Evolutionary conservation across 805 yeast species (phyloP).

Genomic region (Suhomyces pyralidae): DNA sequence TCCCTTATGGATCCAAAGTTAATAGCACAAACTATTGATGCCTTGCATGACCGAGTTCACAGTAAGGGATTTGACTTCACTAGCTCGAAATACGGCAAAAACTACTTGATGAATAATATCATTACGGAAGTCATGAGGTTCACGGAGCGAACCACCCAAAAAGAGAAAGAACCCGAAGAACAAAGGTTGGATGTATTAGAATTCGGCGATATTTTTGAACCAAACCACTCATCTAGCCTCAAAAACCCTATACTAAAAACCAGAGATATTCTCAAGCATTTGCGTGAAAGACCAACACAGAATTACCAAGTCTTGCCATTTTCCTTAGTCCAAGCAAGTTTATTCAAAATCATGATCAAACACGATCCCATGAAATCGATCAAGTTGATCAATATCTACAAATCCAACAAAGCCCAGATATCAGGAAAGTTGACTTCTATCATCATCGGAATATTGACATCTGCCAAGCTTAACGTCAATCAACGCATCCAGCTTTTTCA

Average conservation of each 20-base stretch:
- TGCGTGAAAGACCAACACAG: constrained; percentile 6
- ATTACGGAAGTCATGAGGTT: constrained; percentile 19
- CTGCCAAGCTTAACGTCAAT: constrained; percentile 12
- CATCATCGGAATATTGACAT: constrained; percentile 27
- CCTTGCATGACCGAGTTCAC: constrained; percentile 7
- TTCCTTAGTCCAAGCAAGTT: constrained; percentile 11
- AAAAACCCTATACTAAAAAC: constrained; percentile 14
- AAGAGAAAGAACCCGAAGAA: neutral
- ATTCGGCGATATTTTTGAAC: neutral
- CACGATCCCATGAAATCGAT: constrained; percentile 26
- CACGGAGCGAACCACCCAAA: constrained; percentile 7
- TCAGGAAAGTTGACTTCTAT: constrained; percentile 15
- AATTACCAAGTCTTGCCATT: constrained; percentile 5
- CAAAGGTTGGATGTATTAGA: neutral
- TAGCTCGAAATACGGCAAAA: constrained; percentile 11
- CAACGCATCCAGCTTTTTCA: constrained; percentile 18
- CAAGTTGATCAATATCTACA: constrained; percentile 21
- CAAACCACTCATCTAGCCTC: neutral
- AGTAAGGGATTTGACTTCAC: constrained; percentile 9
- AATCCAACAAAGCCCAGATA: constrained; percentile 18
- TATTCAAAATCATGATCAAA: constrained; percentile 25
- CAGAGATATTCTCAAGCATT: constrained; percentile 16
- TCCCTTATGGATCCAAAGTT: constrained; percentile 19
- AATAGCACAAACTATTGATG: constrained; percentile 16
- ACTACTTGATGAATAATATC: constrained; percentile 18